Evolutionary conservation across 306 rosid genomes (phyloP).

Genomic region (Sophora flavescens): DNA sequence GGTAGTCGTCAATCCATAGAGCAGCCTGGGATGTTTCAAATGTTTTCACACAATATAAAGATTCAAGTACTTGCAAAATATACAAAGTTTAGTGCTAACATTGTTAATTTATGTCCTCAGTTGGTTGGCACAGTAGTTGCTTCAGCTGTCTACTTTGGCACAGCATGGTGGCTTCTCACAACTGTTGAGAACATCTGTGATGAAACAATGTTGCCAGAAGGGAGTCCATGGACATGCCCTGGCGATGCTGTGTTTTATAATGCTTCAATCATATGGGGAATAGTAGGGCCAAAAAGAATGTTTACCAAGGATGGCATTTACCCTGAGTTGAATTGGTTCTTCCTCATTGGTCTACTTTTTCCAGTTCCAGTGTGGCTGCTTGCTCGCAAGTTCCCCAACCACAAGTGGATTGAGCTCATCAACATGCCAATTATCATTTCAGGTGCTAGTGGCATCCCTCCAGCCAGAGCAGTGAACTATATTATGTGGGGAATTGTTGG

Average conservation of each 20-base stretch:
- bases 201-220: slow-evolving; percentile 44
- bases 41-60: neutral
- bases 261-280: slow-evolving; percentile 89
- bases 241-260: slow-evolving; percentile 68
- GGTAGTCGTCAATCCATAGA: too few relatives aligned
- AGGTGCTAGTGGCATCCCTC: slow-evolving; percentile 49
- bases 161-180: slow-evolving; percentile 84
- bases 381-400: slow-evolving; percentile 53
- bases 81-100: neutral
- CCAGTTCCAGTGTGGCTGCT: slow-evolving; percentile 71
- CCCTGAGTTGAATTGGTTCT: slow-evolving; percentile 70
- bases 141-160: slow-evolving; percentile 57
- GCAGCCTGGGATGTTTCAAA: too few relatives aligned
- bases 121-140: slow-evolving; percentile 68
- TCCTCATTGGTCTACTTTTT: slow-evolving; percentile 61
- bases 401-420: slow-evolving; percentile 63
- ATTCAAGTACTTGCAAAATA: neutral
- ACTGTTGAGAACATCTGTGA: slow-evolving; percentile 60
- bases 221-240: slow-evolving; percentile 89
- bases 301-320: slow-evolving; percentile 59
- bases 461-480: slow-evolving; percentile 61
- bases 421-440: slow-evolving; percentile 62
- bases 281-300: slow-evolving; percentile 76
- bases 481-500: slow-evolving; percentile 67
- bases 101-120: slow-evolving; percentile 30